A percentile compares a stretch with the other conserved stretches of the same genome.
Conservation (phyloP, 345 rosid species). For the Arabidopsis arenosa region DNA sequence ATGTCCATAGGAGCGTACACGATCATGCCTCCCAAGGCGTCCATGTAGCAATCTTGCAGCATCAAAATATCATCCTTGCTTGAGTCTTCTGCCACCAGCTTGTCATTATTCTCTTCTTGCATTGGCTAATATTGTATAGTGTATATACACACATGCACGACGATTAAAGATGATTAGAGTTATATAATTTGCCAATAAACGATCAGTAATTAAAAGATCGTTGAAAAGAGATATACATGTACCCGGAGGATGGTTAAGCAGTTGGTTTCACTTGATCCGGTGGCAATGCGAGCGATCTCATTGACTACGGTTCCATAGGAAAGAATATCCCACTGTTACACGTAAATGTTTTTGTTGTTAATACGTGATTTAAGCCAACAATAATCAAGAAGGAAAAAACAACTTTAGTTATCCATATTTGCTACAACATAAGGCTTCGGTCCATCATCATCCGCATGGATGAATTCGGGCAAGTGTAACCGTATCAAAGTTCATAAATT, state of each 20-base stretch:
- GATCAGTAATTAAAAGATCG: neutral
- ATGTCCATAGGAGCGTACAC: conserved; percentile 68
- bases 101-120: neutral
- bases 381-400: too few species aligned
- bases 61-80: conserved; percentile 46
- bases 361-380: neutral
- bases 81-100: neutral
- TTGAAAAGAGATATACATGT: conserved; percentile 11
- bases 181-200: neutral
- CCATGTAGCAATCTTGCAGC: conserved; percentile 68
- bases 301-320: conserved; percentile 48
- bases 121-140: conserved; percentile 9
- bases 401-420: neutral
- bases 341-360: conserved; percentile 12
- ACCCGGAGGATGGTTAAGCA: conserved; percentile 57
- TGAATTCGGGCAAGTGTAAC: neutral
- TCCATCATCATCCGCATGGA: neutral
- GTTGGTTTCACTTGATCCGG: conserved; percentile 58
- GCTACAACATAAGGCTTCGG: neutral
- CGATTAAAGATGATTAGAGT: neutral
- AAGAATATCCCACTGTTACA: conserved; percentile 78
- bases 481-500: neutral
- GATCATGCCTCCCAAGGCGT: conserved; percentile 52
- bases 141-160: neutral
- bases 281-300: conserved; percentile 54